These are phyloP conservation scores for Backusella luteola DNA, from an alignment of 192 early-diverging fungal species.

Conservation along the genomic window DNA sequence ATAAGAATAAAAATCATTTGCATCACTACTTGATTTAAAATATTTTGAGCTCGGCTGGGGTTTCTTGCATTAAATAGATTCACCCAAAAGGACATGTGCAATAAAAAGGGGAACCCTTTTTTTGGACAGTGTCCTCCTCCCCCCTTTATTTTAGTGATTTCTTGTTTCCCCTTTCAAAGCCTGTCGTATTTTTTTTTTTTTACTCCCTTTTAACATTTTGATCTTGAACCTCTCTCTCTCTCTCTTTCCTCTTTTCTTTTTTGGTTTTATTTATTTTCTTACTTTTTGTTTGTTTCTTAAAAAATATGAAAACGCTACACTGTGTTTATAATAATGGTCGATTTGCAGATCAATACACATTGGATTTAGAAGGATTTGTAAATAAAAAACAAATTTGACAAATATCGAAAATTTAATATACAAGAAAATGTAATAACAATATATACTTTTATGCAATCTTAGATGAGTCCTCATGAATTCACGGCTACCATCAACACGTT, in stretches of 20 bases:
- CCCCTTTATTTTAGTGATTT: neutral
- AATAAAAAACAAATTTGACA: neutral
- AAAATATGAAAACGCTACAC: constrained; percentile 24
- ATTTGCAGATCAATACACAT: constrained; percentile 33
- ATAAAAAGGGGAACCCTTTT: neutral
- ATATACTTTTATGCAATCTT: neutral
- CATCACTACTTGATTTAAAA: neutral
- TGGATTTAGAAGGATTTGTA: constrained; percentile 35
- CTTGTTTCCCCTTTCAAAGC: neutral
- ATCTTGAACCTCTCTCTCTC: neutral
- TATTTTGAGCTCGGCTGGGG: neutral
- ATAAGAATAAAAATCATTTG: neutral
- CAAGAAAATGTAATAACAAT: neutral
- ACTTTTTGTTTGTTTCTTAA: too few species aligned
- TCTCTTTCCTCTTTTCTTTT: neutral
- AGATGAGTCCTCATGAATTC: constrained; percentile 28
- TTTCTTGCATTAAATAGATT: neutral
- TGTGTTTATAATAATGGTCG: constrained; percentile 10
- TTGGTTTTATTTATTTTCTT: constrained; percentile 6
- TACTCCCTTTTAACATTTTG: constrained; percentile 11
- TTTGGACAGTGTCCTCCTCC: neutral
- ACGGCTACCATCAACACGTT: constrained; percentile 20
- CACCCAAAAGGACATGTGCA: neutral
- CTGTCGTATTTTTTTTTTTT: neutral
- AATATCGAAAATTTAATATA: neutral